These are phyloP conservation scores for Daedalea quercina DNA, from an alignment of 768 basidiomycete genomes.

Conservation along the genomic window DNA sequence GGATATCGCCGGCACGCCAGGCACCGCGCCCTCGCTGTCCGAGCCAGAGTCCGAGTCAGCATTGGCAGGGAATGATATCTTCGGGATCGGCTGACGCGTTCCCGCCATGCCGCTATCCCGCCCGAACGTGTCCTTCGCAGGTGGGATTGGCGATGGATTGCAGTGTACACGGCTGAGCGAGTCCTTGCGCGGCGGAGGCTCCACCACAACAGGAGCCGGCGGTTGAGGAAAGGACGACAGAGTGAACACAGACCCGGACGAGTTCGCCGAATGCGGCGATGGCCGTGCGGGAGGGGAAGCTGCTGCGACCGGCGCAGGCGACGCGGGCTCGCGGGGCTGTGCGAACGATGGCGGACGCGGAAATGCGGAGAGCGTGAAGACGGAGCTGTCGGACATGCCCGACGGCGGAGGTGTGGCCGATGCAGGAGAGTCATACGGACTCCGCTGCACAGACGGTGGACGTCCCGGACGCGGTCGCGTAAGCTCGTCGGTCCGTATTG, in stretches of 20 bases:
- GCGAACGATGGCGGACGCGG: neutral
- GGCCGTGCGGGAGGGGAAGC: constrained; percentile 1
- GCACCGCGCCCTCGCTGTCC: constrained; percentile 14
- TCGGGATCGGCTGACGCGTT: constrained; percentile 27
- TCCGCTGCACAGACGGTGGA: neutral
- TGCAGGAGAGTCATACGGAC: neutral
- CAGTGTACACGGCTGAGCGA: neutral
- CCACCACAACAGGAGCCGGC: constrained; percentile 9
- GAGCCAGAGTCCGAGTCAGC: constrained; percentile 20
- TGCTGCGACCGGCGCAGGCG: neutral
- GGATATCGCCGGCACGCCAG: constrained; percentile 9
- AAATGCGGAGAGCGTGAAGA: neutral
- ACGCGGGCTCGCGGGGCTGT: neutral
- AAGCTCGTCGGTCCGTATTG: neutral
- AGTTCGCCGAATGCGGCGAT: constrained; percentile 12
- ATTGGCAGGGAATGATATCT: constrained; percentile 30
- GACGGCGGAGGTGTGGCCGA: neutral
- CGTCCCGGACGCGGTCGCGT: neutral
- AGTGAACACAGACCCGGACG: constrained; percentile 12
- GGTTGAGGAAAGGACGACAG: constrained; percentile 19
- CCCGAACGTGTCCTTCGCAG: constrained; percentile 7
- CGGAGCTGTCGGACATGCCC: neutral
- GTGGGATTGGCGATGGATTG: neutral
- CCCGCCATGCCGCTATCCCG: neutral
- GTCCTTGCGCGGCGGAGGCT: neutral